Conservation (phyloP, 305 asterid genomes). For the Lippia alba region DNA sequence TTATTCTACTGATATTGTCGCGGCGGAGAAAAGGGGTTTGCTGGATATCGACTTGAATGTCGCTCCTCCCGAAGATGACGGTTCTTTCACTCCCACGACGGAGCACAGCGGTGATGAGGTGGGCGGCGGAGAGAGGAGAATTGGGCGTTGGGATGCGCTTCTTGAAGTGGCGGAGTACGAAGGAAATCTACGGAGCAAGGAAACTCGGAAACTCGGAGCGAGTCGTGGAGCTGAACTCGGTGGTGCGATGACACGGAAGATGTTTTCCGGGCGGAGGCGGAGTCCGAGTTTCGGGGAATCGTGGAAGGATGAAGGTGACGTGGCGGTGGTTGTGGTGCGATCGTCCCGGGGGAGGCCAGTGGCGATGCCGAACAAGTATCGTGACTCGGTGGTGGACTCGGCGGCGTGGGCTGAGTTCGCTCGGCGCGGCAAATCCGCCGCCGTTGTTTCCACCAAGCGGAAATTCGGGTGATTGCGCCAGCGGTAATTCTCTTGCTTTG, state of each 20-base stretch:
- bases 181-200: conserved; percentile 9
- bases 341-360: conserved; percentile 47
- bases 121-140: conserved; percentile 12
- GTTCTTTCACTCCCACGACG: conserved; percentile 13
- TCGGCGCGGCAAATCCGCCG: conserved; percentile 41
- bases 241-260: conserved; percentile 30
- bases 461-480: conserved; percentile 41
- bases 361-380: conserved; percentile 51
- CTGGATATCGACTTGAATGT: conserved; percentile 48
- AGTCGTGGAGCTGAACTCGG: conserved; percentile 30
- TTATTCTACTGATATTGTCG: neutral
- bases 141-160: conserved; percentile 39
- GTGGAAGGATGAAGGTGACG: conserved; percentile 2
- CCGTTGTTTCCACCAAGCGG: conserved; percentile 39
- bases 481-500: conserved; percentile 9
- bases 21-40: conserved; percentile 35
- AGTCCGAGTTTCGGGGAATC: conserved; percentile 25
- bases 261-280: conserved; percentile 8
- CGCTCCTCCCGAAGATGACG: conserved; percentile 41
- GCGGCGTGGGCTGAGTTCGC: conserved; percentile 35
- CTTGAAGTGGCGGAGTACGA: conserved; percentile 43
- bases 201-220: conserved; percentile 21
- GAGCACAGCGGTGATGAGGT: neutral
- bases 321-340: conserved; percentile 40
- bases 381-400: conserved; percentile 45